Evolutionary conservation across 2,329 filamentous ascomycete species (phyloP), one percentile per base, ranked within the genome.

Genomic region (Metarhizium rileyi): DNA sequence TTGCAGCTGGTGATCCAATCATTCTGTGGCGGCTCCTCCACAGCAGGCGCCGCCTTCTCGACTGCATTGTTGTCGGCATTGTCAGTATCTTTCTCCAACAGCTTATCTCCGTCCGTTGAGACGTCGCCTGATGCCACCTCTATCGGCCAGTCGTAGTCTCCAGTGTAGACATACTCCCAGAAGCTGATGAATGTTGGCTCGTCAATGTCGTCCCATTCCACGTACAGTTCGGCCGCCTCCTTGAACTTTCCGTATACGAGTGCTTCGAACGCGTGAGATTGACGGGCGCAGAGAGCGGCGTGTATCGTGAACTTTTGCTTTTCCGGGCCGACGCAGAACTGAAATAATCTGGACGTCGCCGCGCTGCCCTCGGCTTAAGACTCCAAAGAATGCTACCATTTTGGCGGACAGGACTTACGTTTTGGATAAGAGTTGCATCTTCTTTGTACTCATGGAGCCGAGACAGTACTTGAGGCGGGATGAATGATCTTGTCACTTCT

Each of bases 151-250:
- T 44, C 25, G 41, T 53, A 55, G 25, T 52, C 46, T n/a, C 51
- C 46, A 25, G 47, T 53, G 35, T 53, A 55, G 8, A 48, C 35
- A 23, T 53, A 55, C 25, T 55, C 35, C 49, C 49, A 50, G 12
- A 55, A 54, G 20, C 50, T 45, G 5, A 53, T 18, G 14, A 55
- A 55, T 2, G 52, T 55, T 27, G 46, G 44, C 9, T 52, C 45
- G 23, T 50, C 50, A 20, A 55, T 42, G 33, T 49, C 46, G 5
- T 47, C 35, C 50, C 50, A 55, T 33, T 42, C 44, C 14, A 52
- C 52, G 27, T 41, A 50, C 22, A 47, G 41, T 3, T 55, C 46
- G 7, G 43, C 4, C 5, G 45, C 36, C 35, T 55, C 53, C 22
- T 48, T 28, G 25, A 55, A 52, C 5, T 23, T 36, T 16, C 53